These are phyloP conservation scores for Tricholomella constricta DNA, from an alignment of 768 basidiomycete genomes.

Conservation along the genomic window DNA sequence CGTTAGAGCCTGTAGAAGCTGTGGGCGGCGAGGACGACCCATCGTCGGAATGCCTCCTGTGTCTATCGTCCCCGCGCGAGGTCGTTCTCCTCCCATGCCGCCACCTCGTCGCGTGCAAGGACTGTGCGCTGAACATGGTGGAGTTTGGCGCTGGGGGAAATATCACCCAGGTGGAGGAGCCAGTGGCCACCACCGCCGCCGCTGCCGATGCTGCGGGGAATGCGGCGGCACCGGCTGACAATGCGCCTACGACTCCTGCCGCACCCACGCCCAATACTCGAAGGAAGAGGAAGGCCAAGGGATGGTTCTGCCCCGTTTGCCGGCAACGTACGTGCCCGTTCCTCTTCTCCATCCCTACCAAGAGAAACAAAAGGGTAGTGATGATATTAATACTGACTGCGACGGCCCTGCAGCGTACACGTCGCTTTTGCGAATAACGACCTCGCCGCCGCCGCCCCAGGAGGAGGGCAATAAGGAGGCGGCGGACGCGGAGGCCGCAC, in stretches of 20 bases:
- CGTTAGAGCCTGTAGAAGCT: slow-evolving; percentile 18
- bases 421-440: slow-evolving; percentile 81
- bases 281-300: slow-evolving; percentile 91
- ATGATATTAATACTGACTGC: slow-evolving; percentile 1
- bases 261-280: slow-evolving; percentile 46
- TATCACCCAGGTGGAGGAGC: slow-evolving; percentile 61
- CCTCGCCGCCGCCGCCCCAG: slow-evolving; percentile 47
- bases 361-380: too few species aligned
- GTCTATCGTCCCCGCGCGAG: slow-evolving; percentile 84
- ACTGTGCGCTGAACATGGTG: slow-evolving; percentile 96
- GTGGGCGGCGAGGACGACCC: slow-evolving; percentile 61
- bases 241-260: slow-evolving; percentile 24
- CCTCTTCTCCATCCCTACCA: slow-evolving; percentile 2
- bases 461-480: slow-evolving; percentile 14
- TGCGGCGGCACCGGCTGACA: slow-evolving; percentile 27
- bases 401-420: slow-evolving; percentile 67
- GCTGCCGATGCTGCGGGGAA: slow-evolving; percentile 19
- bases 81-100: slow-evolving; percentile 93
- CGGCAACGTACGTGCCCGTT: slow-evolving; percentile 77
- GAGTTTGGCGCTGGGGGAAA: slow-evolving; percentile 94
- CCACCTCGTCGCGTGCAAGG: slow-evolving; percentile 93
- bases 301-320: slow-evolving; percentile 97
- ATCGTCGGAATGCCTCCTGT: slow-evolving; percentile 89
- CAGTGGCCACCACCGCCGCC: slow-evolving; percentile 29
- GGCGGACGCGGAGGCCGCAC: background rate